These are phyloP conservation scores for Penicillium steckii DNA, from an alignment of 495 filamentous ascomycete species.

Conservation along the genomic window DNA sequence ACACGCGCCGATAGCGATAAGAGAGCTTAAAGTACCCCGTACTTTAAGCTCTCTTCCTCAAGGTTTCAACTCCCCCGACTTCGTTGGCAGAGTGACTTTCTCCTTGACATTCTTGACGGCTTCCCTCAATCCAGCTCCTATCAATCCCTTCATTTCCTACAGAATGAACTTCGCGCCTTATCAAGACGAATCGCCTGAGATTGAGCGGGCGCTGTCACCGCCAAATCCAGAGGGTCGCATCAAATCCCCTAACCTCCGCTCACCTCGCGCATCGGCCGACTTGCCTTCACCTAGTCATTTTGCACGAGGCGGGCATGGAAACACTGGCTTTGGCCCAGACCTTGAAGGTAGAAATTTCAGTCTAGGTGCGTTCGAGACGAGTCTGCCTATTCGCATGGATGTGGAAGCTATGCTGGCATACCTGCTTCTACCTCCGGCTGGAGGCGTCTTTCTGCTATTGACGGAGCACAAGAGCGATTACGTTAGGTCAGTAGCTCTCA, in stretches of 20 bases:
- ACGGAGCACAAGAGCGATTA: conserved; percentile 95
- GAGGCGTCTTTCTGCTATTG: conserved; percentile 79
- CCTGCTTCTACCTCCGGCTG: conserved; percentile 79
- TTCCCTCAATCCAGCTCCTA: background rate
- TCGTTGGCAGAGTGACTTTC: too few species aligned
- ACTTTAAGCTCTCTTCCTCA: too few species aligned
- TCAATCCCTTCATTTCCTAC: conserved; percentile 1
- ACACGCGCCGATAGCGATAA: background rate
- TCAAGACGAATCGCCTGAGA: conserved; percentile 82
- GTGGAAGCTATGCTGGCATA: conserved; percentile 93
- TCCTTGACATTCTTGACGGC: too few species aligned
- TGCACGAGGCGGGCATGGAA: conserved; percentile 30
- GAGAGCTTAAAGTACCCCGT: background rate
- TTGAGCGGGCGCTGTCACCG: conserved; percentile 69
- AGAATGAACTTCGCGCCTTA: conserved; percentile 94
- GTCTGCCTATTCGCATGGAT: conserved; percentile 76
- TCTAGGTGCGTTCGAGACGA: conserved; percentile 73
- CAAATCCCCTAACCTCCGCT: conserved; percentile 48
- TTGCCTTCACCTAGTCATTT: conserved; percentile 45
- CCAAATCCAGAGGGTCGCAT: conserved; percentile 48
- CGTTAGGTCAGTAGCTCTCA: conserved; percentile 65
- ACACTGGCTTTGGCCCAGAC: conserved; percentile 37
- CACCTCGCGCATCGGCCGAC: conserved; percentile 38
- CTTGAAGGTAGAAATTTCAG: conserved; percentile 60
- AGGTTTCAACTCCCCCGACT: too few species aligned